Percentiles rank a stretch among this genome's conserved stretches.
phyloP scores from a whole-genome alignment of 148 eudicot genomes.

The Arctostaphylos glauca region DNA sequence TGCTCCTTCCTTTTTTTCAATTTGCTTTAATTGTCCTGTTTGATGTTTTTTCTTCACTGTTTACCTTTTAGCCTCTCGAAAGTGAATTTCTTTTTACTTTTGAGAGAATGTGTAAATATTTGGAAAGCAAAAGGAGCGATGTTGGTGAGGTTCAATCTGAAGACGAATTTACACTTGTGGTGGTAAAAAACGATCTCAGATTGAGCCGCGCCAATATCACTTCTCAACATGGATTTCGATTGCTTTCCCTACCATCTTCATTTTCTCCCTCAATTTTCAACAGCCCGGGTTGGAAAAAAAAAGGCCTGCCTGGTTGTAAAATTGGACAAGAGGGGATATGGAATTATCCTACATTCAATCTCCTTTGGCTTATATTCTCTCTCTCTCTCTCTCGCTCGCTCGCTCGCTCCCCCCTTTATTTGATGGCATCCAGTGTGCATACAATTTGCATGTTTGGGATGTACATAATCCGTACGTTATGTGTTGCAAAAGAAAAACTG shows the following conservation, averaged over 20 bases:
- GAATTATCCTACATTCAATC: not conserved
- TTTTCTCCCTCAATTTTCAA: too few relatives aligned
- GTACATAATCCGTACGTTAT: too few relatives aligned
- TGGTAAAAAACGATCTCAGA: slow-evolving; percentile 75
- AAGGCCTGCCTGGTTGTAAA: too few relatives aligned
- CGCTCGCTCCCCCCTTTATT: too few relatives aligned
- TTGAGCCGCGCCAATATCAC: slow-evolving; percentile 99
- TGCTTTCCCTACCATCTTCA: not conserved
- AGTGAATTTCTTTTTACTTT: not conserved
- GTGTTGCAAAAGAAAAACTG: too few relatives aligned
- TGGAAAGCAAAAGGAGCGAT: slow-evolving; percentile 48
- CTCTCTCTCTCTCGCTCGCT: too few relatives aligned
- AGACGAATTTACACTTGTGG: slow-evolving; percentile 59
- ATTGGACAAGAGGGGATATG: too few relatives aligned
- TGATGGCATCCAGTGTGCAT: too few relatives aligned
- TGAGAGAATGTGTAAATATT: not conserved
- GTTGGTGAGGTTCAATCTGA: slow-evolving; percentile 99
- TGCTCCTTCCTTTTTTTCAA: too few relatives aligned
- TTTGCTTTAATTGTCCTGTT: not conserved
- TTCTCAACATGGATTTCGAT: slow-evolving; percentile 19
- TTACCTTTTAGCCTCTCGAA: not conserved
- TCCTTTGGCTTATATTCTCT: too few relatives aligned
- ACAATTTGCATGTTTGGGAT: too few relatives aligned
- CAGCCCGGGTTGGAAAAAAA: too few relatives aligned
- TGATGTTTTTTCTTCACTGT: not conserved